These are phyloP conservation scores for Groenewaldozyma auringiensis DNA, from an alignment of 1,139 yeast genomes.

Conservation along the genomic window DNA sequence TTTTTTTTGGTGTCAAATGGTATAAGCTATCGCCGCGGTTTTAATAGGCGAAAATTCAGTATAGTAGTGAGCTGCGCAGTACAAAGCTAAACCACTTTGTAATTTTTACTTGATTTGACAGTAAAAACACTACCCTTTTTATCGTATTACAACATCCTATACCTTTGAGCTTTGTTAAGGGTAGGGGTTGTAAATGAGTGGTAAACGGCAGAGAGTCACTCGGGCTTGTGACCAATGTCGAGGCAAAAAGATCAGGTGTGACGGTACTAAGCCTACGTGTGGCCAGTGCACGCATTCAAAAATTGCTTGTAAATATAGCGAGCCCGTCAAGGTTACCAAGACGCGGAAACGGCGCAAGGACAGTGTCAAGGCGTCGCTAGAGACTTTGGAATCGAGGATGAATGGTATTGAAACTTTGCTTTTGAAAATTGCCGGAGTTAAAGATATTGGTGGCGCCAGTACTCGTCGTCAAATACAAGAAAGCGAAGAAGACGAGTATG, in stretches of 20 bases:
- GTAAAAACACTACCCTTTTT: too few relatives aligned
- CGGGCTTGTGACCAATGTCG: constrained; percentile 60
- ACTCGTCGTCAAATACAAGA: background rate
- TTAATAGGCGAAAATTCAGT: too few relatives aligned
- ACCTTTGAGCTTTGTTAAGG: too few relatives aligned
- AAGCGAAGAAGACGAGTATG: constrained; percentile 5
- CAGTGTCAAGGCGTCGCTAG: constrained; percentile 10
- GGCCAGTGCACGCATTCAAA: constrained; percentile 46
- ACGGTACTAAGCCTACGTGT: constrained; percentile 61
- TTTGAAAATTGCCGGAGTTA: constrained; percentile 15
- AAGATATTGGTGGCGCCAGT: background rate
- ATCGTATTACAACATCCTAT: too few relatives aligned
- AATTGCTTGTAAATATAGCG: constrained; percentile 28
- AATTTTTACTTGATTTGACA: too few relatives aligned
- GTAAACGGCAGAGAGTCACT: constrained; percentile 31
- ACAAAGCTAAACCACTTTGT: too few relatives aligned
- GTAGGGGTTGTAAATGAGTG: too few relatives aligned
- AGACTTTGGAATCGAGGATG: constrained; percentile 26
- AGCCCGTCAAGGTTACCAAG: constrained; percentile 25
- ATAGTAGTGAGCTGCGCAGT: too few relatives aligned
- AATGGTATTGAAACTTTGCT: constrained; percentile 29
- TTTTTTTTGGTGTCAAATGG: too few relatives aligned
- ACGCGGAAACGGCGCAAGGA: constrained; percentile 13
- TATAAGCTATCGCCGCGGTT: too few relatives aligned
- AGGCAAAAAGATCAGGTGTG: constrained; percentile 62